These are phyloP conservation scores for Tolypocladium capitatum DNA, from an alignment of 2,329 filamentous ascomycete genomes.

Conservation along the genomic window DNA sequence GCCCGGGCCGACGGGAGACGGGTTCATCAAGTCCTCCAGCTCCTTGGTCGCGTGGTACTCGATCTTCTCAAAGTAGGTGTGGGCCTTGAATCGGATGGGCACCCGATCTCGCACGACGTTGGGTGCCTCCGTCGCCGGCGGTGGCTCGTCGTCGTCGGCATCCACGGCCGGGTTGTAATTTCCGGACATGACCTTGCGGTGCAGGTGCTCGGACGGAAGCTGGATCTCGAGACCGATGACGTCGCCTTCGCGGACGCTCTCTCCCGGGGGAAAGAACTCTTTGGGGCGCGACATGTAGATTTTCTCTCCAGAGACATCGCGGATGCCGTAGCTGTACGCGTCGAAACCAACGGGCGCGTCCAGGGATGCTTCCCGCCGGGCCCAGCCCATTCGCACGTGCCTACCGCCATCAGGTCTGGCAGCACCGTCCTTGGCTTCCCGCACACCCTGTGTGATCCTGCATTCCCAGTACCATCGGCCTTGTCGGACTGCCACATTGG, in stretches of 20 bases:
- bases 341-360: slow-evolving; percentile 80
- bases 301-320: slow-evolving; percentile 81
- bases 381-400: slow-evolving; percentile 78
- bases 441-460: slow-evolving; percentile 67
- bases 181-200: slow-evolving; percentile 77
- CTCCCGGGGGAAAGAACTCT: slow-evolving; percentile 68
- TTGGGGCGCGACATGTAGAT: slow-evolving; percentile 90
- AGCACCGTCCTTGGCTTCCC: slow-evolving; percentile 24
- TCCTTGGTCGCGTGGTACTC: slow-evolving; percentile 82
- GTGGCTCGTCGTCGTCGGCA: slow-evolving; percentile 41
- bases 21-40: slow-evolving; percentile 72
- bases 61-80: slow-evolving; percentile 86
- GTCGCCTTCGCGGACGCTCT: slow-evolving; percentile 77
- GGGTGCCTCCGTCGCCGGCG: slow-evolving; percentile 41
- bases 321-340: slow-evolving; percentile 85
- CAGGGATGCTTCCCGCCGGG: slow-evolving; percentile 64
- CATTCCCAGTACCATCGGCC: slow-evolving; percentile 93
- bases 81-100: slow-evolving; percentile 84
- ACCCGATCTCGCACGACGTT: slow-evolving; percentile 93
- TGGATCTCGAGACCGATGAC: slow-evolving; percentile 90
- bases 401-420: slow-evolving; percentile 35
- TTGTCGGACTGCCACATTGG: slow-evolving; percentile 81
- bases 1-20: slow-evolving; percentile 34
- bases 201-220: slow-evolving; percentile 70
- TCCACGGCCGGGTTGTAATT: slow-evolving; percentile 82